phyloP scores from a whole-genome alignment of 176 grass and related monocot species.

The Carex littledalei region DNA sequence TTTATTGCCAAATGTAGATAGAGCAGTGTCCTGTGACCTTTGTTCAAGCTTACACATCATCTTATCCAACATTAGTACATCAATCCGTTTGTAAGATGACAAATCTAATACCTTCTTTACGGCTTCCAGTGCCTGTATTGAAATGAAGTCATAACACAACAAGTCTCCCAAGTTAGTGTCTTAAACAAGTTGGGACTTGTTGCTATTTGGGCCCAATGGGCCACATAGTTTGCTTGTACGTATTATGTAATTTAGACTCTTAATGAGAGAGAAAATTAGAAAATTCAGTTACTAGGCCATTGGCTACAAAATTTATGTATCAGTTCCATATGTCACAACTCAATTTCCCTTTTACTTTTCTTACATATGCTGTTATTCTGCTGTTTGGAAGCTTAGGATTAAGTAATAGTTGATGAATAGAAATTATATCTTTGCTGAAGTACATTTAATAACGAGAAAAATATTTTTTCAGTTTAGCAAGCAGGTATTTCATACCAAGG shows the following conservation, averaged over 20 bases:
- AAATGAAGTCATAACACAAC: constrained; percentile 6
- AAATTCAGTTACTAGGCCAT: neutral
- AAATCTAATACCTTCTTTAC: constrained; percentile 65
- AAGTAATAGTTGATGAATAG: neutral
- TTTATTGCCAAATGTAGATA: constrained; percentile 24
- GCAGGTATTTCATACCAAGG: neutral
- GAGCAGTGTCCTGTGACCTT: constrained; percentile 13
- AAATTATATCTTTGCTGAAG: neutral
- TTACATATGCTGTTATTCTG: neutral
- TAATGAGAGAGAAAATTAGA: too few species aligned
- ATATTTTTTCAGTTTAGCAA: neutral
- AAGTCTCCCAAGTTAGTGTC: neutral
- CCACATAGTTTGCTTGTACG: too few species aligned
- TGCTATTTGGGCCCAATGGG: too few species aligned
- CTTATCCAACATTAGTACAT: constrained; percentile 64
- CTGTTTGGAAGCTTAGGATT: neutral
- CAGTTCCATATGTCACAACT: neutral
- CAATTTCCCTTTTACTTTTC: neutral
- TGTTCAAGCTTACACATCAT: constrained; percentile 54
- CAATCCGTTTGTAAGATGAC: constrained; percentile 56
- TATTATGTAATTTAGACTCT: too few species aligned
- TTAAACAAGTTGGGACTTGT: neutral
- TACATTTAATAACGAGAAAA: neutral
- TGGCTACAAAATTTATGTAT: neutral
- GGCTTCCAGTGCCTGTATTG: constrained; percentile 80